A percentile compares a stretch with the other conserved stretches of the same genome.
Conservation (phyloP, 164 flowering plant genomes). For the Piper betle region DNA sequence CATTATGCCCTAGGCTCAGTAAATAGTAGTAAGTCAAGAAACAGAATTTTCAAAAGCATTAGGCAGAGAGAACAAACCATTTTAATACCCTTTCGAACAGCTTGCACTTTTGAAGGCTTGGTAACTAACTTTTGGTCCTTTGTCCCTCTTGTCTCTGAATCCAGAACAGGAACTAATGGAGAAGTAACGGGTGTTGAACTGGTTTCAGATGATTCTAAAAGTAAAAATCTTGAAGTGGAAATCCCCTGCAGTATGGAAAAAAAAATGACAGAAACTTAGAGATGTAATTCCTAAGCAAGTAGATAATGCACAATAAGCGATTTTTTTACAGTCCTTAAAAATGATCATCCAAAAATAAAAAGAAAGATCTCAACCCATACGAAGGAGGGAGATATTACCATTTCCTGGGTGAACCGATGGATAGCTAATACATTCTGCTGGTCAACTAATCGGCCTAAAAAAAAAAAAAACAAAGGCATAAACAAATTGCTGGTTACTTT, state of each 20-base stretch:
- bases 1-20: background rate
- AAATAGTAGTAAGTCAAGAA: background rate
- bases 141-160: constrained; percentile 27
- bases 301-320: background rate
- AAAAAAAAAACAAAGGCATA: background rate
- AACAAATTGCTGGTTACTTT: background rate
- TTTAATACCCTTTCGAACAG: constrained; percentile 68
- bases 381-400: background rate
- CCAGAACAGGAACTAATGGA: constrained; percentile 44
- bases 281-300: background rate
- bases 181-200: constrained; percentile 37
- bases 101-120: constrained; percentile 67
- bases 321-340: background rate
- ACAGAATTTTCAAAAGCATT: background rate
- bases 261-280: background rate
- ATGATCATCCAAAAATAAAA: no score
- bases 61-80: constrained; percentile 33
- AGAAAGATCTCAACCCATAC: background rate
- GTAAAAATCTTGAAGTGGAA: constrained; percentile 54
- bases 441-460: constrained; percentile 3
- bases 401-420: constrained; percentile 1
- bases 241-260: constrained; percentile 41
- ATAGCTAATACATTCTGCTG: background rate
- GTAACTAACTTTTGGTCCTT: constrained; percentile 35
- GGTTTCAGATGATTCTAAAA: constrained; percentile 34